Evolutionary conservation across 495 filamentous ascomycete species (phyloP), one percentile per base, ranked within the genome.

Genomic region (Sabuloglossum arenarium): DNA sequence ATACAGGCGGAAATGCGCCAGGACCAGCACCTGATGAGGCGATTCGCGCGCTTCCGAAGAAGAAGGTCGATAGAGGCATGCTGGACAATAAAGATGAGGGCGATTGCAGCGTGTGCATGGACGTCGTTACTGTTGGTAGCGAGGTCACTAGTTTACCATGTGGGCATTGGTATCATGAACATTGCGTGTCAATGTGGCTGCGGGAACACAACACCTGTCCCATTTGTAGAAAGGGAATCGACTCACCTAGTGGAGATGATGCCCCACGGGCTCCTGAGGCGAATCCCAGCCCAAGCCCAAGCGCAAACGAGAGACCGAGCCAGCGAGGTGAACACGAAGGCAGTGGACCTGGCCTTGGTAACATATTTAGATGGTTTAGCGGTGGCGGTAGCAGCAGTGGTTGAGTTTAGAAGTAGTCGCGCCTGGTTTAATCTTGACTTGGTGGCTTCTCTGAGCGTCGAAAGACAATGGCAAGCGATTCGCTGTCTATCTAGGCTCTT

Each of bases 101-200:
- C 3, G 89, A 94, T 60, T 95, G 88, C 63, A 86, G 85, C 25
- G 90, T 95, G 58, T 98, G 91, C 64, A 97, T 96, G 74, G 90
- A 96, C 56, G 75, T 85, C 1, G 80, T 94, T 32, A 72, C 79
- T 43, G 62, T 84, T 32, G 85, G 79, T 14, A 83, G 81, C 25
- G 80, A 88, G 64, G 85, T 91, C 6, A 79, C 81, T 0, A 74
- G 82, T 25, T 68, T 98, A 28, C 89, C 89, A 1, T 98, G 91
- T 69, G 81, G 74, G 2, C 91, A 98, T 63, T 94, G 86, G 85
- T 98, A 94, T 65, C 87, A 94, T 63, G 80, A 75, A 51, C 69
- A 75, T 14, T 94, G 88, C 61, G 81, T 89, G 39, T 72, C 74
- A 27, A 70, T 81, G 53, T 96, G 88, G 88, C 67, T 96, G 30